Base-by-base conservation (phyloP, 257 asterid genomes). In the Fraxinus pennsylvanica region DNA sequence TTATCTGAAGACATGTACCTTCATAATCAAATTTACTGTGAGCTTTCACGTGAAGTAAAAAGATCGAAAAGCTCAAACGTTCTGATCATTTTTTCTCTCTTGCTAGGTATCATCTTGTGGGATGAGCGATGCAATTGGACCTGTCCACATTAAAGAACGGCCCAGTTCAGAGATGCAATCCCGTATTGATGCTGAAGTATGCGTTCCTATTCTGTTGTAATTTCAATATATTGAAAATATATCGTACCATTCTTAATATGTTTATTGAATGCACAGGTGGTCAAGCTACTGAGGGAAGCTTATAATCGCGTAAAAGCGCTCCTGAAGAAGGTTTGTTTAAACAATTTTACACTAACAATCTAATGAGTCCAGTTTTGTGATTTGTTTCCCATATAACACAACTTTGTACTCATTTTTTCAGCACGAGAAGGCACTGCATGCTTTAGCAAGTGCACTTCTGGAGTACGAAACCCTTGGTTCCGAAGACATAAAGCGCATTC, bases 151-250 rank as follows among this genome's bases (percentile, higher is more conserved):
- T 47, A 93, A 88, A 85, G 98, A 93, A 84, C 88, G 94, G 84
- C 97, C 98, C 13, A 92, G 99, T 82, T 89, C 97, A 75, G 98
- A 95, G 81, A 87, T 93, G 96, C 97, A 93, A 80, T 93, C 98
- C 36, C 92, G 97, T 59, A 80, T 95, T 6, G 99, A 95, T 85
- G 96, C 98, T 45, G 99, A 95, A 84, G 99, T 93, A 90, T 72
- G 93, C 43, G 73, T 74, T 52, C 65, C 3, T 41, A 19, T 74
- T 77, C 68, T 9, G 36, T 71, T 74, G 70, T 80, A 38, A 12
- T 71, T 79, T n/a, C 10, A 25, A 15, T 39, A 47, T 25, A 43
- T 78, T 22, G 50, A 35, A 35, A 10, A 17, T 68, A 59, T 73
- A 29, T 63, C 67, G 41, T 45, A 13, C 69, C 22, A 9, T 6